Percentiles rank a stretch among this genome's conserved stretches.
Evolutionary conservation across 148 eudicot species (phyloP).

Genomic region (Amaranthus cruentus): DNA sequence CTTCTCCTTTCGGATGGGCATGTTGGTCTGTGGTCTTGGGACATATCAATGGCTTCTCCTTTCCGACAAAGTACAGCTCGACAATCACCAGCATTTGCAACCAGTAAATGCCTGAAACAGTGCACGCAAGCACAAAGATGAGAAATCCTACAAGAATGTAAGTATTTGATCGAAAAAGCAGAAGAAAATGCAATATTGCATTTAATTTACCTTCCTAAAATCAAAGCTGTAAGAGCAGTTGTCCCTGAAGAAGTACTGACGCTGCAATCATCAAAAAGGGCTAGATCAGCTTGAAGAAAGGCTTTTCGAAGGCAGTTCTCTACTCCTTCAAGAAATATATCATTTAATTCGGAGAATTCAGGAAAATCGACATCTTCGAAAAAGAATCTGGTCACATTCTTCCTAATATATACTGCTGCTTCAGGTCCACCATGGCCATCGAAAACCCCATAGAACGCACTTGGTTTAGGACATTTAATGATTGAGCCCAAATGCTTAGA

Average conservation of each 20-base stretch:
- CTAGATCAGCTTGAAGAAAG: slow-evolving; percentile 62
- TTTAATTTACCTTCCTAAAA: slow-evolving; percentile 59
- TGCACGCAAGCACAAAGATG: neutral
- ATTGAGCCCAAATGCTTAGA: slow-evolving; percentile 48
- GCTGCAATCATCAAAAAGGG: slow-evolving; percentile 61
- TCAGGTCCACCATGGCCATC: slow-evolving; percentile 97
- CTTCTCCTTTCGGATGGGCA: slow-evolving; percentile 46
- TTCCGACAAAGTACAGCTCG: slow-evolving; percentile 81
- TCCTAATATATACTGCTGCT: slow-evolving; percentile 63
- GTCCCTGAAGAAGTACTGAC: slow-evolving; percentile 69
- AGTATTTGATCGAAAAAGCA: too few relatives aligned
- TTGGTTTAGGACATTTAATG: slow-evolving; percentile 54
- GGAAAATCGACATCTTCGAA: slow-evolving; percentile 57
- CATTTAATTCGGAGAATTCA: slow-evolving; percentile 44
- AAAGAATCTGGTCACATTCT: slow-evolving; percentile 47
- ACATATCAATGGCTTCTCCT: slow-evolving; percentile 80
- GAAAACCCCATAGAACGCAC: slow-evolving; percentile 84
- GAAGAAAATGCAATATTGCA: too few relatives aligned
- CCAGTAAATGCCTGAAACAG: slow-evolving; percentile 61
- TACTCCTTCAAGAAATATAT: slow-evolving; percentile 44
- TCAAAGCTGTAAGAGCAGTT: slow-evolving; percentile 68
- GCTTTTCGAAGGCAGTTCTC: slow-evolving; percentile 54
- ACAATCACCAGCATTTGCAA: slow-evolving; percentile 83
- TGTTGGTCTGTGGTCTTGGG: slow-evolving; percentile 74
- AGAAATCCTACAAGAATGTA: too few relatives aligned